phyloP scores from a whole-genome alignment of 2,329 filamentous ascomycete species.

The Lasiodiplodia theobromae region DNA sequence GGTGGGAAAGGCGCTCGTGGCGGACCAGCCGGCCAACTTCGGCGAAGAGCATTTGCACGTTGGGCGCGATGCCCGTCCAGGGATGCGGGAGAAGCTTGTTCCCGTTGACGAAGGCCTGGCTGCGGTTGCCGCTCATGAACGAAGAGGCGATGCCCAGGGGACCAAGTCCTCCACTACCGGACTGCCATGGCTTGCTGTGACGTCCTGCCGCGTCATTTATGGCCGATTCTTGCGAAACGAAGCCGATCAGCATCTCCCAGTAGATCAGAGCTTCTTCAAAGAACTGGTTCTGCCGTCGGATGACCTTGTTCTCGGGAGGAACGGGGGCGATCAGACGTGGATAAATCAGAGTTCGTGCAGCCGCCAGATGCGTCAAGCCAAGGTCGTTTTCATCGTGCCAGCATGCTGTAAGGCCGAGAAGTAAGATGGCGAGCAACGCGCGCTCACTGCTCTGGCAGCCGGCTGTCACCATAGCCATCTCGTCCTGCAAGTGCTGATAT shows the following conservation, averaged over 20 bases:
- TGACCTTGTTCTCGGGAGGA: conserved; percentile 41
- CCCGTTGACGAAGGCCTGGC: conserved; percentile 39
- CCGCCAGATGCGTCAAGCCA: conserved; percentile 61
- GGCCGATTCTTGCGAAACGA: conserved; percentile 54
- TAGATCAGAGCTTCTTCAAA: conserved; percentile 64
- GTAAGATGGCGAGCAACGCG: conserved; percentile 63
- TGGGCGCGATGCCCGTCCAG: conserved; percentile 58
- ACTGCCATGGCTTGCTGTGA: conserved; percentile 23
- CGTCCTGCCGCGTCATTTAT: conserved; percentile 14
- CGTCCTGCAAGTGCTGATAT: conserved; percentile 58
- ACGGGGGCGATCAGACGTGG: conserved; percentile 51
- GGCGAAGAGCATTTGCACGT: conserved; percentile 54
- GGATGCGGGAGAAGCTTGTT: conserved; percentile 54
- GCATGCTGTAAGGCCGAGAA: conserved; percentile 65
- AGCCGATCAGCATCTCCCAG: conserved; percentile 66
- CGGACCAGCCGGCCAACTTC: conserved; percentile 55
- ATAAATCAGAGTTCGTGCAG: conserved; percentile 51
- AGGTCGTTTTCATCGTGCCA: conserved; percentile 66
- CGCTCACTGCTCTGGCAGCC: conserved; percentile 54
- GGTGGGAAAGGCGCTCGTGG: conserved; percentile 38
- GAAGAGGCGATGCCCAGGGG: conserved; percentile 25
- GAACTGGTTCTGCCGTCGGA: conserved; percentile 53
- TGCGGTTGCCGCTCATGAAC: conserved; percentile 20
- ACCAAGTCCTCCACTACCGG: conserved; percentile 4
- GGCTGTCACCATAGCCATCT: conserved; percentile 54